Conservation (phyloP, 331 rosid genomes). For the Telfairia occidentalis region DNA sequence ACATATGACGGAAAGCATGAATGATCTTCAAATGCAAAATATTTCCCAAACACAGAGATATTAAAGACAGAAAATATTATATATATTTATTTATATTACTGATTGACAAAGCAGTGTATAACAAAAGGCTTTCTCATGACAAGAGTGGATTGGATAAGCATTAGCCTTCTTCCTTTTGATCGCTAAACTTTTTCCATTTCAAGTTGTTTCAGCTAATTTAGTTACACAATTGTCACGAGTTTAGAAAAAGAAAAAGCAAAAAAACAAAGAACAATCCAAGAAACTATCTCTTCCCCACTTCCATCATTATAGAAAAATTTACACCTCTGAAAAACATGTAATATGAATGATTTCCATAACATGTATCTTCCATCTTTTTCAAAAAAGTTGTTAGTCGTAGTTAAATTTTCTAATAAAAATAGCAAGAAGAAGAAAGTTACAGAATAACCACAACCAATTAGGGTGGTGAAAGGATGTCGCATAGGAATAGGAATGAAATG, state of each 20-base stretch:
- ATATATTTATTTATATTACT: not conserved
- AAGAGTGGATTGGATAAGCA: not conserved
- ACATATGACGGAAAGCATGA: not conserved
- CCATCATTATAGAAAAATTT: not conserved
- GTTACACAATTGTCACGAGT: not conserved
- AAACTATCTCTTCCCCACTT: not conserved
- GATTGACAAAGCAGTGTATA: not conserved
- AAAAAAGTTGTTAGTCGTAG: no score
- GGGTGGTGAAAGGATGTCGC: no score
- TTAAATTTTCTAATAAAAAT: no score
- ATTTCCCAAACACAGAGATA: not conserved
- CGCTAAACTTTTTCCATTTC: not conserved
- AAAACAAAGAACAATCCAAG: not conserved
- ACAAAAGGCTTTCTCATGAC: not conserved
- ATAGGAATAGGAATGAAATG: no score
- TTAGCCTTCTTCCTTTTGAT: not conserved
- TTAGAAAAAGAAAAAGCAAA: not conserved
- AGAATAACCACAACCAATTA: no score
- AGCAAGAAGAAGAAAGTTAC: no score
- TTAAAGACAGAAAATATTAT: not conserved
- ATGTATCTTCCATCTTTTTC: no score
- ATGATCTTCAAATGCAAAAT: not conserved
- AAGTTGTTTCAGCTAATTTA: not conserved
- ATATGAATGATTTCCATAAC: not conserved
- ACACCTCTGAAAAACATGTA: not conserved